phyloP scores from a whole-genome alignment of 192 early-diverging fungal species.

The Coemansia sp. region DNA sequence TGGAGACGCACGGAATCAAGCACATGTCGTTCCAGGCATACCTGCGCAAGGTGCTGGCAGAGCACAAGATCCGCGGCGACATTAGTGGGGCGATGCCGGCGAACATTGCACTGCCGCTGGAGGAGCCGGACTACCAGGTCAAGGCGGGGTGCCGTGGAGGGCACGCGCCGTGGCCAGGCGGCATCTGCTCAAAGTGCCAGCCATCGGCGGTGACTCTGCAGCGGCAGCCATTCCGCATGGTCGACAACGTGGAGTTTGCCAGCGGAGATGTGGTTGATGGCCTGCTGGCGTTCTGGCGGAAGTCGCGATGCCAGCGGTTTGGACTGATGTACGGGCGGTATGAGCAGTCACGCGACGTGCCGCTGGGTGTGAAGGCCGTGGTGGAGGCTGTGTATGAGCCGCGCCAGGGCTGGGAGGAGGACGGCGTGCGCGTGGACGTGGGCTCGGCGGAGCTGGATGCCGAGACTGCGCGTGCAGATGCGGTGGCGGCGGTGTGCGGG shows the following conservation, averaged over 20 bases:
- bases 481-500: constrained; percentile 66
- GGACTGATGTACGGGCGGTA: constrained; percentile 95
- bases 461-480: constrained; percentile 52
- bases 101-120: constrained; percentile 77
- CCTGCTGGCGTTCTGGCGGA: constrained; percentile 85
- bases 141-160: constrained; percentile 73
- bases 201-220: constrained; percentile 89
- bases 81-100: constrained; percentile 40
- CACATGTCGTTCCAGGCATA: constrained; percentile 97
- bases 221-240: constrained; percentile 87
- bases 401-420: constrained; percentile 74
- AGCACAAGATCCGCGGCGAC: constrained; percentile 62
- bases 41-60: constrained; percentile 68
- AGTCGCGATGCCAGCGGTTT: constrained; percentile 83
- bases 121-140: constrained; percentile 79
- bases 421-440: constrained; percentile 64
- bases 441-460: constrained; percentile 61
- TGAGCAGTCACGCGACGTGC: constrained; percentile 86
- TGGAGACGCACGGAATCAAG: constrained; percentile 91
- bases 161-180: constrained; percentile 88
- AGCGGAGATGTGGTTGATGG: constrained; percentile 71
- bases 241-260: constrained; percentile 97
- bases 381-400: constrained; percentile 95
- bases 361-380: constrained; percentile 93
- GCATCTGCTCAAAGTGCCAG: constrained; percentile 98